Conservation (phyloP, 2,329 filamentous ascomycete species). For the Phaeosphaeriaceae sp. region DNA sequence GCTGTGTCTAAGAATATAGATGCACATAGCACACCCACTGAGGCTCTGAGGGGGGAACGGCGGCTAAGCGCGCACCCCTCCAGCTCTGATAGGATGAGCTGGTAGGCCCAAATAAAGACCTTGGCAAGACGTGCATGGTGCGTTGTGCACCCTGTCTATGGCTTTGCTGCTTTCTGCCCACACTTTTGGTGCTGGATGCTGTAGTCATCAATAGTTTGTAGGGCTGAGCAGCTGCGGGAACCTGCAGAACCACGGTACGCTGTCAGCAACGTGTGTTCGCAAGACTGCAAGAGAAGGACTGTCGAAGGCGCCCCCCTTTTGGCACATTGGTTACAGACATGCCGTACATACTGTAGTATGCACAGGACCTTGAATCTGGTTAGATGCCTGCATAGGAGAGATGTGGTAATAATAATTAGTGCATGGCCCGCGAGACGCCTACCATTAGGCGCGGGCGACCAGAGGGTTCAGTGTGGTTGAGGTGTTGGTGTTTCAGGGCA, state of each 20-base stretch:
- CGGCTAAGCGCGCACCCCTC: constrained; percentile 31
- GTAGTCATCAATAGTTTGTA: constrained; percentile 37
- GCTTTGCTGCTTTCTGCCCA: constrained; percentile 19
- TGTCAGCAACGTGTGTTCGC: constrained; percentile 26
- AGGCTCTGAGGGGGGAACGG: constrained; percentile 26
- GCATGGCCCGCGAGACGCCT: constrained; percentile 21
- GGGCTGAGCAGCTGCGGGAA: constrained; percentile 36
- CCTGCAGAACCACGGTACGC: constrained; percentile 24
- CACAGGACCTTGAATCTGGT: not conserved
- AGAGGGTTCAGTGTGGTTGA: constrained; percentile 11
- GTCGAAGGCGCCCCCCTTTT: not conserved
- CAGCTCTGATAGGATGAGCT: constrained; percentile 38
- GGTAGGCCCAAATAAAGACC: constrained; percentile 32
- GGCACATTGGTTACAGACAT: too few species aligned
- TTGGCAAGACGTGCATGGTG: too few species aligned
- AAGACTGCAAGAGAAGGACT: constrained; percentile 4
- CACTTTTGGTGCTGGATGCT: constrained; percentile 22
- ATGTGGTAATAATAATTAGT: too few species aligned
- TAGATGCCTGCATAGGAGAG: not conserved
- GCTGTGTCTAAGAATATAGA: constrained; percentile 46
- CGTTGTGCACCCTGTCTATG: too few species aligned
- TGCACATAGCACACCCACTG: constrained; percentile 28
- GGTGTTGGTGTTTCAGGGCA: constrained; percentile 25
- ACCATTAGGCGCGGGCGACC: constrained; percentile 20
- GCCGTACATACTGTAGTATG: too few species aligned